Evolutionary conservation across 1,139 yeast species (phyloP), one percentile per base, ranked within the genome.

Genomic region (Debaryomyces psychrophilus): DNA sequence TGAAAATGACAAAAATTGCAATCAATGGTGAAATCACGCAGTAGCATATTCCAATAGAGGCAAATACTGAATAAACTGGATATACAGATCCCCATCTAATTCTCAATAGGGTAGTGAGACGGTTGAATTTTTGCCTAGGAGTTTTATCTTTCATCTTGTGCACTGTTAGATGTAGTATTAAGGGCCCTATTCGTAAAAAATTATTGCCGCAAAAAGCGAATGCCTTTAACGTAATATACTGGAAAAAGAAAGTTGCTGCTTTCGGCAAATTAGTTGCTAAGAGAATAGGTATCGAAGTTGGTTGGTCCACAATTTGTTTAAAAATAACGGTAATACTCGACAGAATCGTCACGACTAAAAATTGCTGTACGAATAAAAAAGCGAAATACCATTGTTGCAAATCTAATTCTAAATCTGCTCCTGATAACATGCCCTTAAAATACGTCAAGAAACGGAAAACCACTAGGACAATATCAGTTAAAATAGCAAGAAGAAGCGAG

Each of bases 341-440:
- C 58, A 95, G 88, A 34, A 90, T 79, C 0, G 97, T 87, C 2
- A 90, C 90, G 34, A 90, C 95, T 37, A 90, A 64, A 55, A 90
- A 90, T 34, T 89, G 82, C 56, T 90, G 97, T 38, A 89, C 81
- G 59, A 88, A 89, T 44, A 86, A 68, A 59, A 90, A 90, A 47
- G 53, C 75, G 69, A 73, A 85, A 73, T 68, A 82, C 90, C 92
- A 85, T 43, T 69, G 67, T 51, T 85, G 90, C n/a, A 82, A 67
- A 50, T 81, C 83, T 2, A 76, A 36, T 58, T 86, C 88, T 11
- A 81, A 60, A 48, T 77, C 80, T 4, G 83, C 72, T 0, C 83
- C 83, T 0, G 86, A 78, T 40, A 76, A 59, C 35, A 71, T 73
- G 6, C 85, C 83, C 53, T 81, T 81, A 45, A 74, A 67, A 40